These are phyloP conservation scores for Geotrichum carabidarum DNA, from an alignment of 1,139 yeast genomes.

Conservation along the genomic window DNA sequence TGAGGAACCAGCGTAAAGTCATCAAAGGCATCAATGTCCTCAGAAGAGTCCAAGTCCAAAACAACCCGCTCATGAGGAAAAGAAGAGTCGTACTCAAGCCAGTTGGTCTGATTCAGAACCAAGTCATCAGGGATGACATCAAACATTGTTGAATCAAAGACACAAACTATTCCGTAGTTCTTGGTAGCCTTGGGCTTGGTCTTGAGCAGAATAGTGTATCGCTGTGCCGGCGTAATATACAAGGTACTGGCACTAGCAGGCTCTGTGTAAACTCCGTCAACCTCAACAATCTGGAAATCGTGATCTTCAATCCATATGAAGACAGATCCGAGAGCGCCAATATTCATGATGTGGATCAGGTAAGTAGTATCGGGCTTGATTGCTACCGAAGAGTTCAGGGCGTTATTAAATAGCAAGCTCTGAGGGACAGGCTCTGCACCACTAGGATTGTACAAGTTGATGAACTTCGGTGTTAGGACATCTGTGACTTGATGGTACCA, in stretches of 20 bases:
- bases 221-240: conserved; percentile 71
- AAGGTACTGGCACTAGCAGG: conserved; percentile 55
- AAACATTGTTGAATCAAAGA: conserved; percentile 72
- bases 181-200: conserved; percentile 57
- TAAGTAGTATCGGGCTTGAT: conserved; percentile 80
- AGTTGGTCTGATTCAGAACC: conserved; percentile 64
- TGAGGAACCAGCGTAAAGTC: conserved; percentile 63
- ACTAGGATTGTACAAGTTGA: conserved; percentile 77
- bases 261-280: conserved; percentile 75
- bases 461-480: conserved; percentile 49
- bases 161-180: conserved; percentile 74
- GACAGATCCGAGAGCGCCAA: conserved; percentile 85
- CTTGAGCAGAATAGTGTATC: conserved; percentile 65
- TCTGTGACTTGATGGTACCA: conserved; percentile 74
- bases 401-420: conserved; percentile 69
- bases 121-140: conserved; percentile 64
- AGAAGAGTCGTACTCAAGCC: conserved; percentile 52
- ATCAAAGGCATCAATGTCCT: conserved; percentile 40
- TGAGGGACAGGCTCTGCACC: conserved; percentile 97
- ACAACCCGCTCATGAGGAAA: conserved; percentile 47
- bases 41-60: conserved; percentile 32
- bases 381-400: conserved; percentile 61
- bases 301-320: conserved; percentile 83
- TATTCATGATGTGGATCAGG: conserved; percentile 67
- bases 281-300: conserved; percentile 72